Evolutionary conservation across 805 yeast genomes (phyloP).

Genomic region (Teunomyces barrocoloradensis): DNA sequence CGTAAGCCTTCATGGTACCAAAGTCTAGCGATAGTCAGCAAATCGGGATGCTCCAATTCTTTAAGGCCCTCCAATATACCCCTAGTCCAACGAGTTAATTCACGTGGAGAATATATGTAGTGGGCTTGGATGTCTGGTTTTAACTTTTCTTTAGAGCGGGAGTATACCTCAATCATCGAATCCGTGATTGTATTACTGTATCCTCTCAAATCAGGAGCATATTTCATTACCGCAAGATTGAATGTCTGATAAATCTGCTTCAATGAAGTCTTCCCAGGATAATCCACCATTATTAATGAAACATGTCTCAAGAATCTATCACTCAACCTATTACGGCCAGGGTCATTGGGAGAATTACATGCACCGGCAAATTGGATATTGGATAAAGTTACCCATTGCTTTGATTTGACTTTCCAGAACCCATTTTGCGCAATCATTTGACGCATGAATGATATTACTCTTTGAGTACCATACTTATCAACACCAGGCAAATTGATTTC

Average conservation of each 20-base stretch:
- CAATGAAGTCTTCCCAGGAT: conserved; percentile 67
- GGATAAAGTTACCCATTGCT: conserved; percentile 63
- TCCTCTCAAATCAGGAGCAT: conserved; percentile 59
- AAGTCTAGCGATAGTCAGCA: conserved; percentile 50
- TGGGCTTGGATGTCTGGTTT: conserved; percentile 44
- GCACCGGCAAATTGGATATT: conserved; percentile 89
- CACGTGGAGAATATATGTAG: conserved; percentile 85
- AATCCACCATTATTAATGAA: conserved; percentile 68
- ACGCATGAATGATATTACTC: conserved; percentile 66
- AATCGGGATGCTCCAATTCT: conserved; percentile 29
- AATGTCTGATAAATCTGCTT: conserved; percentile 65
- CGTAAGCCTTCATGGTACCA: conserved; percentile 84
- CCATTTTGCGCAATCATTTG: conserved; percentile 73
- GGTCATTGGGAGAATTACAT: conserved; percentile 84
- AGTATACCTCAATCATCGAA: conserved; percentile 68
- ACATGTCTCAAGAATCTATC: conserved; percentile 66
- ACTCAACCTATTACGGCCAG: conserved; percentile 62
- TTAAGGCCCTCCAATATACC: conserved; percentile 61
- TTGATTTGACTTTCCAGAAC: conserved; percentile 64
- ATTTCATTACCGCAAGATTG: conserved; percentile 52
- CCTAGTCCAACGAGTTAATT: conserved; percentile 80
- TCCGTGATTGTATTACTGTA: conserved; percentile 50
- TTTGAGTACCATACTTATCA: conserved; percentile 74
- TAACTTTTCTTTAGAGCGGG: conserved; percentile 41
- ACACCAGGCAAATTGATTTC: conserved; percentile 79